Evolutionary conservation across 2,329 filamentous ascomycete species (phyloP).

Genomic region (Neonectria coccinea): DNA sequence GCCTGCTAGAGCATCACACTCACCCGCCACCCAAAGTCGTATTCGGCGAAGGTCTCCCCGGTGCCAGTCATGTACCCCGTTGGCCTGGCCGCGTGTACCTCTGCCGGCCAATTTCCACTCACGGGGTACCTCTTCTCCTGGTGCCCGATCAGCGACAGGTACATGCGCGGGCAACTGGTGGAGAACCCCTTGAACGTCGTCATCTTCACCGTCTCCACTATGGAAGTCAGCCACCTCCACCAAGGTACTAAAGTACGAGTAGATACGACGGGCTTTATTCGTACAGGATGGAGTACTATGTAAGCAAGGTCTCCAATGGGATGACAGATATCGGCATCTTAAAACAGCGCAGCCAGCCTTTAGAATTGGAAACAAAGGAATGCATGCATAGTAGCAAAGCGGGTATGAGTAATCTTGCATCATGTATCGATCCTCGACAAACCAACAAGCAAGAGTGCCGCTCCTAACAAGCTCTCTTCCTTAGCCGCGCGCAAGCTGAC

Average conservation of each 20-base stretch:
- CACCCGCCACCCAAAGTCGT: constrained; percentile 24
- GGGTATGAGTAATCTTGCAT: too few relatives aligned
- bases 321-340: constrained; percentile 7
- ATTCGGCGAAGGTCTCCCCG: constrained; percentile 21
- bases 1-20: constrained; percentile 10
- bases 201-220: constrained; percentile 48
- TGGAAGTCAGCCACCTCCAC: constrained; percentile 59
- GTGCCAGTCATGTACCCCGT: neutral
- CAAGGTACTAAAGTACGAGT: neutral
- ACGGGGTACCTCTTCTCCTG: constrained; percentile 17
- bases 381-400: too few relatives aligned
- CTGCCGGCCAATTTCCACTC: constrained; percentile 9
- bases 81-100: constrained; percentile 21
- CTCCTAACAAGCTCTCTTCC: too few relatives aligned
- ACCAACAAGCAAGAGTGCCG: too few relatives aligned
- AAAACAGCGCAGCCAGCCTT: neutral
- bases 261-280: neutral
- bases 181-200: constrained; percentile 38
- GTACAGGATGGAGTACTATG: neutral
- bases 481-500: too few relatives aligned
- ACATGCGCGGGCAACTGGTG: constrained; percentile 21
- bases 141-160: constrained; percentile 22
- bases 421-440: neutral
- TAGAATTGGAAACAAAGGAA: neutral
- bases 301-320: neutral